Evolutionary conservation across 768 basidiomycete species (phyloP), one percentile per base, ranked within the genome.

Genomic region (Galerina sulciceps): DNA sequence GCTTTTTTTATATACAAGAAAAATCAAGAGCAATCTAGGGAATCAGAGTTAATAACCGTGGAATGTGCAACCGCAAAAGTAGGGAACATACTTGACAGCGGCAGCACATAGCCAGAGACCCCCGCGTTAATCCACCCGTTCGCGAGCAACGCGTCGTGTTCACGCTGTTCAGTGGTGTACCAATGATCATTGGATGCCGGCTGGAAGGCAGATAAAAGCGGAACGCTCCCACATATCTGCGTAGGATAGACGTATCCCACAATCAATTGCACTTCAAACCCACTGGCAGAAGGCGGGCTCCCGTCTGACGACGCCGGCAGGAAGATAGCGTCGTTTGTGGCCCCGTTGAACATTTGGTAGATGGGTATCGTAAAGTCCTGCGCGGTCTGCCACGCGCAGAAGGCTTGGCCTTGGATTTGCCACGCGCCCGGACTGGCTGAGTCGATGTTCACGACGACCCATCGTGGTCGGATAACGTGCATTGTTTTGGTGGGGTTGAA

Each of bases 351-450:
- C 10, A 44, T 18, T 10, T 50, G 6, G 46, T 54, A 60, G 11
- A 60, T n/a, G 3, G 58, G 58, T 3, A 56, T 36, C 8, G 55
- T 57, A 26, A 42, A 47, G 5, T 49, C 42, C 23, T 55, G 53
- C 15, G 45, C 48, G 8, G 54, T 56, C 47, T 50, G 14, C 59
- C 55, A 60, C 4, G 59, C 59, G n/a, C 47, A 42, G 47, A 56
- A 56, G 5, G 46, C 15, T 6, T 38, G 38, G 1, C 59, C 54
- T 52, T 60, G 59, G 11, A 56, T 23, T 22, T 56, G 47, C 41
- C 26, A 60, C 10, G 46, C 18, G 5, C 48, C 26, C 3, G 26
- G 23, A 36, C 18, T 1, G 31, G 15, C 11, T n/a, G 52, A 41
- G 17, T 53, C 17, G 40, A 36, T 38, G 37, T 9, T 38, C 10